Evolutionary conservation across 2,329 filamentous ascomycete species (phyloP).

Genomic region (Verticillium isaacii): DNA sequence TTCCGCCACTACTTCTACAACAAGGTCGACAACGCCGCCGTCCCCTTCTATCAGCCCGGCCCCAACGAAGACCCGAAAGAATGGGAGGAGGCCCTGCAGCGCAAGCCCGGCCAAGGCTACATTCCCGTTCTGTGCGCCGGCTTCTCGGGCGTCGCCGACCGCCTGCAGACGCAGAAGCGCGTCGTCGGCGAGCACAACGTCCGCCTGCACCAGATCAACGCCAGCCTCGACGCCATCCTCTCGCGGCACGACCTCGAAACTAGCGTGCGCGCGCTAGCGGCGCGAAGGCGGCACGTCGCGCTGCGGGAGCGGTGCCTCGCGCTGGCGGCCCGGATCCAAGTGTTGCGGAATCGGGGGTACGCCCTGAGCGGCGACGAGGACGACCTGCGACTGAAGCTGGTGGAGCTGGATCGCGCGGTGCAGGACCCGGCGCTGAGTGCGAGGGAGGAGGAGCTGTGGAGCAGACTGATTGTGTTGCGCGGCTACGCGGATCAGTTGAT

Average conservation of each 20-base stretch:
- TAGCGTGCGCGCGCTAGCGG: slow-evolving; percentile 68
- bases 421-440: slow-evolving; percentile 72
- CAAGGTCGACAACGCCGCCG: slow-evolving; percentile 67
- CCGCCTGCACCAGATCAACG: slow-evolving; percentile 75
- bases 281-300: slow-evolving; percentile 66
- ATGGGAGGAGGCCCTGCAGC: slow-evolving; percentile 79
- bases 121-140: slow-evolving; percentile 74
- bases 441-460: slow-evolving; percentile 81
- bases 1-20: slow-evolving; percentile 89
- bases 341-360: slow-evolving; percentile 76
- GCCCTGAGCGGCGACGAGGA: slow-evolving; percentile 77
- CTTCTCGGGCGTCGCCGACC: slow-evolving; percentile 66
- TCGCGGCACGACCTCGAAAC: slow-evolving; percentile 73
- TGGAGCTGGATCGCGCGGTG: slow-evolving; percentile 62
- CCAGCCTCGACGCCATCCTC: slow-evolving; percentile 65
- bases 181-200: slow-evolving; percentile 66
- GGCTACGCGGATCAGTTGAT: slow-evolving; percentile 69
- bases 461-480: slow-evolving; percentile 68
- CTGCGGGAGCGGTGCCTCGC: slow-evolving; percentile 69
- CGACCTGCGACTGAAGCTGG: slow-evolving; percentile 67
- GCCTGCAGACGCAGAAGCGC: slow-evolving; percentile 67
- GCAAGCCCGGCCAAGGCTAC: slow-evolving; percentile 70
- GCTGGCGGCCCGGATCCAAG: slow-evolving; percentile 74
- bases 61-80: slow-evolving; percentile 68
- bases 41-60: slow-evolving; percentile 71